Base-by-base conservation (phyloP, 768 basidiomycete species). In the Lactarius indigo region DNA sequence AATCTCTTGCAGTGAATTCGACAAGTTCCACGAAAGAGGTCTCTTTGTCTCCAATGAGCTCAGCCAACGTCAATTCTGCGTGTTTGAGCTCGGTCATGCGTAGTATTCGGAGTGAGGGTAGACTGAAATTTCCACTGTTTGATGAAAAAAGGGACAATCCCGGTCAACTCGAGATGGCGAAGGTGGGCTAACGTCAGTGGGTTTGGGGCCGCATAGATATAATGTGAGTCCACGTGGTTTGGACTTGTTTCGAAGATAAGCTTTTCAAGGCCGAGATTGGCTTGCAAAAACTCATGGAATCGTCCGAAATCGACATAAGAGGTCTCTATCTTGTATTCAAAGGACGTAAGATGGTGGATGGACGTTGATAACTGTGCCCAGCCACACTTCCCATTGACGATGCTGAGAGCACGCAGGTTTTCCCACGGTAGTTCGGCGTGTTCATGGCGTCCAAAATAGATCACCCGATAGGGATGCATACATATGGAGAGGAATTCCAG, bases 261-360 rank as follows among this genome's bases (percentile, higher is more conserved):
- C 26, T 44, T 64, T 55, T 71, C 68, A 20, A 76, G 66, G 3
- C 58, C 31, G 15, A 64, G 65, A 57, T 75, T 74, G 15, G 52
- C 56, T 35, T 68, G 67, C 20, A 77, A 56, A 42, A 76, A 33
- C 57, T 2, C 39, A 35, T 69, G 57, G 28, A 73, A n/a, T 23
- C 1, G 42, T 61, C 64, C 59, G 28, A 55, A 41, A 61, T 9
- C 12, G 41, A 9, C 35, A 26, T n/a, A 23, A 13, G 5, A 39
- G 37, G 12, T 39, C 9, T 55, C 65, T 8, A 42, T 33, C 33
- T 66, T 72, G 20, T 44, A 41, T 57, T 74, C 64, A 12, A 67
- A 59, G 20, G 73, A 66, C 9, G 72, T 59, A 18, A 74, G 59
- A 23, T 35, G 39, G 28, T 9, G 59, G 30, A 60, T 30, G 28